Evolutionary conservation across 179 eudicot species (phyloP).

Genomic region (Carnegiea gigantea): DNA sequence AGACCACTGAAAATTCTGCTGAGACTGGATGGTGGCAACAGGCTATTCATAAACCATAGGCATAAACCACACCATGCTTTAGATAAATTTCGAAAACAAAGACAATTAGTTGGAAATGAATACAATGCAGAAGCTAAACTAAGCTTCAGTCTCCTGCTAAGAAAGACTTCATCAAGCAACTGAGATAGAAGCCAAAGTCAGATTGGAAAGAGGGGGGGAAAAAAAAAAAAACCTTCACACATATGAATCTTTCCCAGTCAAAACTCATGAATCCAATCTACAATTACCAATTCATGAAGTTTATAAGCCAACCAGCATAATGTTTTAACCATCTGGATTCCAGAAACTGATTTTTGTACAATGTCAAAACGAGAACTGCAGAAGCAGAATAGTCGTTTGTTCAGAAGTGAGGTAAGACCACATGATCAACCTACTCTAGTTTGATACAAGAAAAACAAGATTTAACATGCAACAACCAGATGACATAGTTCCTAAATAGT

Average conservation of each 20-base stretch:
- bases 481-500: not conserved
- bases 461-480: not conserved
- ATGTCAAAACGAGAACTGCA: not conserved
- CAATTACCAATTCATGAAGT: not conserved
- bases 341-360: not conserved
- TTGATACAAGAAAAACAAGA: not conserved
- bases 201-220: not conserved
- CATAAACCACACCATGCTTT: conserved; percentile 3
- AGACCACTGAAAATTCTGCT: conserved; percentile 46
- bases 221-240: not conserved
- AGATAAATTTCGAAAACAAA: conserved; percentile 5
- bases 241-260: not conserved
- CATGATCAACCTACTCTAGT: not conserved
- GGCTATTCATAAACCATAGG: conserved; percentile 39
- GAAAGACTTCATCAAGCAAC: not conserved
- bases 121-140: not conserved
- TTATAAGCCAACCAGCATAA: not conserved
- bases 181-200: not conserved
- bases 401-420: not conserved
- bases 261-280: not conserved
- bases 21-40: conserved; percentile 38
- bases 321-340: not conserved
- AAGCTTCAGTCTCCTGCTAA: not conserved
- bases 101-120: not conserved
- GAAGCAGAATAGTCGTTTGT: no score